Evolutionary conservation across 2,329 filamentous ascomycete genomes (phyloP).

Genomic region (Orbilia ellipsospora): DNA sequence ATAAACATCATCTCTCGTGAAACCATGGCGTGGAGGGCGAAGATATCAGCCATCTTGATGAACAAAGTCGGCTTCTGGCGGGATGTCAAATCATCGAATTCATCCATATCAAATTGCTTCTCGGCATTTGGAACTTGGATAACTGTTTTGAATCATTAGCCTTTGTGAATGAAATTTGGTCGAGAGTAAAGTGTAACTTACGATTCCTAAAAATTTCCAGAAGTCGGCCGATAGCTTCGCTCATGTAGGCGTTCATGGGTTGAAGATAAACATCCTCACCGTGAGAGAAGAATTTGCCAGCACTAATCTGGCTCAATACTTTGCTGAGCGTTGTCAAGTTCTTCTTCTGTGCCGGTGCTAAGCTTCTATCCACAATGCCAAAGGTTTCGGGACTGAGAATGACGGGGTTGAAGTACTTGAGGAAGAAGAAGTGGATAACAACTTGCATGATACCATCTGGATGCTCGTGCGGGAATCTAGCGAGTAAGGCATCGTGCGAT

Average conservation of each 20-base stretch:
- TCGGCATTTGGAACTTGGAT: conserved; percentile 89
- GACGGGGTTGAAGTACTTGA: conserved; percentile 89
- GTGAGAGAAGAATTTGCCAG: conserved; percentile 83
- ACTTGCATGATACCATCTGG: conserved; percentile 82
- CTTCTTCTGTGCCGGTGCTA: conserved; percentile 91
- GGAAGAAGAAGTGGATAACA: conserved; percentile 92
- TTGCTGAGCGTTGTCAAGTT: conserved; percentile 92
- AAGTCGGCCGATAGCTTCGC: conserved; percentile 83
- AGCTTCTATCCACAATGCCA: conserved; percentile 87
- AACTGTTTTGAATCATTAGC: conserved; percentile 66
- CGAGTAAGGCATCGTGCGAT: conserved; percentile 80
- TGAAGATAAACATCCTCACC: conserved; percentile 96
- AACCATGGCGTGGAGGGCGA: conserved; percentile 91
- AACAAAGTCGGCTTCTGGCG: conserved; percentile 98
- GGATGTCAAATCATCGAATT: conserved; percentile 97
- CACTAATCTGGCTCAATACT: conserved; percentile 86
- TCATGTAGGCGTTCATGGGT: conserved; percentile 90
- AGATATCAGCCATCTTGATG: conserved; percentile 98
- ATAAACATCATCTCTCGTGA: conserved; percentile 80
- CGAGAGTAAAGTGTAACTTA: conserved; percentile 11
- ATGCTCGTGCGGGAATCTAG: conserved; percentile 82
- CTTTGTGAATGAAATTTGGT: neutral
- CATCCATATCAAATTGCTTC: conserved; percentile 94
- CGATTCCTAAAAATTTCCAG: conserved; percentile 69
- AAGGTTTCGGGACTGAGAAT: conserved; percentile 90